These are phyloP conservation scores for Metarhizium guizhouense DNA, from an alignment of 2,329 filamentous ascomycete genomes.

Conservation along the genomic window DNA sequence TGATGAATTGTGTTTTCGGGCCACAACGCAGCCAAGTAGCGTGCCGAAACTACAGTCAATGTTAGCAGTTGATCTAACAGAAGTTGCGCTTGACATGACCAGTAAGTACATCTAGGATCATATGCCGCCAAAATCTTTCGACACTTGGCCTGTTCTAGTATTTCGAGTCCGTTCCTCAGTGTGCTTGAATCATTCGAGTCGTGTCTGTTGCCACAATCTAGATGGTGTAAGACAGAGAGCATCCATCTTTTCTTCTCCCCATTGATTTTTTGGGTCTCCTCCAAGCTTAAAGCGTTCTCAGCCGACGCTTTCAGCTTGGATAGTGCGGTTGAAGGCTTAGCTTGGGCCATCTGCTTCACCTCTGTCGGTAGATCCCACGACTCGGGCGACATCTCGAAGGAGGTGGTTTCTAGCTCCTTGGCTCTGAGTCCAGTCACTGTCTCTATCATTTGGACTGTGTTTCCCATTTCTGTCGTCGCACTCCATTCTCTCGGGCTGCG, in stretches of 20 bases:
- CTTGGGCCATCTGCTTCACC: conserved; percentile 7
- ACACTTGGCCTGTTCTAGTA: neutral
- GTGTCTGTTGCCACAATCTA: conserved; percentile 23
- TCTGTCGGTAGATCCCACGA: neutral
- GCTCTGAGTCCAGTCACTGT: neutral
- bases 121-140: conserved; percentile 38
- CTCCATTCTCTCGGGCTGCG: conserved; percentile 3
- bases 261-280: conserved; percentile 15
- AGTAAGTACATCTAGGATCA: conserved; percentile 36
- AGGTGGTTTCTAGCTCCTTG: neutral
- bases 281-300: neutral
- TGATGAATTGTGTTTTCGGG: conserved; percentile 2
- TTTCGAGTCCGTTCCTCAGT: neutral
- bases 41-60: neutral
- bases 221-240: conserved; percentile 44
- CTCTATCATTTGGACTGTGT: neutral
- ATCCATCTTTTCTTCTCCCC: conserved; percentile 37
- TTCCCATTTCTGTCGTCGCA: neutral
- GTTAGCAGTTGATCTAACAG: neutral
- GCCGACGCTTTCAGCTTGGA: conserved; percentile 9
- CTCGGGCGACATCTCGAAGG: neutral
- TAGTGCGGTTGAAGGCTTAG: conserved; percentile 8
- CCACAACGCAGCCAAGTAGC: neutral
- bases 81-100: neutral
- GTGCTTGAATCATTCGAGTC: neutral